Conservation (phyloP, 345 rosid species). For the Lepidium didymum region DNA sequence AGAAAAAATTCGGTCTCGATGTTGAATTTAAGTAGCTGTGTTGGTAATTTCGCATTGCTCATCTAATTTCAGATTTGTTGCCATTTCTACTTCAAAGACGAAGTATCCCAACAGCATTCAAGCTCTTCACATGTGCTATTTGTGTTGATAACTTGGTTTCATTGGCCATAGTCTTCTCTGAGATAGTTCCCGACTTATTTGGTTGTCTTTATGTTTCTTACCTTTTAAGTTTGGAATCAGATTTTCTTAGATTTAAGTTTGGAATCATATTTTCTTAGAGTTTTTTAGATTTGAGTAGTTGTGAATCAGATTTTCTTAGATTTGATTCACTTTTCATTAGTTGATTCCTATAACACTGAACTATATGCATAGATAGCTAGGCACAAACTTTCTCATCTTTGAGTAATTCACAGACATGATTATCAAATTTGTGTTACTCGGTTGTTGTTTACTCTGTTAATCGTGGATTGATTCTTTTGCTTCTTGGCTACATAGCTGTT, state of each 20-base stretch:
- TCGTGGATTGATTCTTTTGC: neutral
- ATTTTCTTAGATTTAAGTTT: too few relatives aligned
- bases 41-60: too few relatives aligned
- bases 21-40: too few relatives aligned
- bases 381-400: neutral
- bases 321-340: neutral
- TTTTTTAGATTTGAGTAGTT: too few relatives aligned
- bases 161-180: neutral
- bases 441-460: neutral
- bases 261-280: too few relatives aligned
- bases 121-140: constrained; percentile 79
- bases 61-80: too few relatives aligned
- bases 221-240: neutral
- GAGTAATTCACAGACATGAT: neutral
- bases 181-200: neutral
- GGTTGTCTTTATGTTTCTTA: neutral
- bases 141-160: neutral
- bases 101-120: constrained; percentile 96
- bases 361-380: neutral
- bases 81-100: too few relatives aligned
- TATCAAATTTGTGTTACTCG: neutral
- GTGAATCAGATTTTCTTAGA: too few relatives aligned
- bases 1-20: too few relatives aligned
- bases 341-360: neutral
- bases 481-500: neutral